These are phyloP conservation scores for Blastobotrys muscicola DNA, from an alignment of 805 yeast species.

Conservation along the genomic window DNA sequence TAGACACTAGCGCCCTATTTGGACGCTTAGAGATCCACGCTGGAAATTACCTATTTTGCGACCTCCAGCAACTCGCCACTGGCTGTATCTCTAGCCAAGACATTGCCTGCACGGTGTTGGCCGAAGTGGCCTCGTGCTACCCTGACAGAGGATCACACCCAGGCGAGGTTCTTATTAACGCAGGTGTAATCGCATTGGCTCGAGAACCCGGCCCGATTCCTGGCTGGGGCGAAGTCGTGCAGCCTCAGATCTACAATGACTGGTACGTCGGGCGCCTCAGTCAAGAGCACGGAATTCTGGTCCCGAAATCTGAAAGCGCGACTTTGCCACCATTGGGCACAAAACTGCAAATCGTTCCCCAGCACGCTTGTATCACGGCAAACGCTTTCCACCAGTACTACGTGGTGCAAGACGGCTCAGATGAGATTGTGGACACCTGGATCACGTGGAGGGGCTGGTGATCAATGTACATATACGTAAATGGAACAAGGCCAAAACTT, in stretches of 20 bases:
- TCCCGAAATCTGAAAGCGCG: conserved; percentile 30
- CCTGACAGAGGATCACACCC: conserved; percentile 44
- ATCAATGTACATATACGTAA: neutral
- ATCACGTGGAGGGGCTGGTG: conserved; percentile 49
- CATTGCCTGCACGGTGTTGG: conserved; percentile 45
- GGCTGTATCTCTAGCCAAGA: conserved; percentile 39
- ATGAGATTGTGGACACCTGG: conserved; percentile 52
- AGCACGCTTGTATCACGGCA: conserved; percentile 67
- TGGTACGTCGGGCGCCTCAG: conserved; percentile 63
- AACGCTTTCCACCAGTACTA: conserved; percentile 49
- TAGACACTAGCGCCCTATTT: conserved; percentile 24
- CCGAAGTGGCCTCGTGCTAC: conserved; percentile 52
- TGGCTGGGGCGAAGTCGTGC: conserved; percentile 47
- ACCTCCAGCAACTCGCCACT: conserved; percentile 69
- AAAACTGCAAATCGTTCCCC: conserved; percentile 48
- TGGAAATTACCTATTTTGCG: conserved; percentile 70
- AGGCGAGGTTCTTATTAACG: conserved; percentile 57
- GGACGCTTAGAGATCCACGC: conserved; percentile 73
- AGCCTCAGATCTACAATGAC: conserved; percentile 32
- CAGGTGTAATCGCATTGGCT: conserved; percentile 64
- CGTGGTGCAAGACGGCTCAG: conserved; percentile 38
- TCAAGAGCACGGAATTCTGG: conserved; percentile 72
- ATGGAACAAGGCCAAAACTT: too few species aligned
- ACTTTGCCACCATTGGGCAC: conserved; percentile 34
- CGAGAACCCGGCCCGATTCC: conserved; percentile 53